These are phyloP conservation scores for Daldinia bambusicola DNA, from an alignment of 495 filamentous ascomycete species.

Conservation along the genomic window DNA sequence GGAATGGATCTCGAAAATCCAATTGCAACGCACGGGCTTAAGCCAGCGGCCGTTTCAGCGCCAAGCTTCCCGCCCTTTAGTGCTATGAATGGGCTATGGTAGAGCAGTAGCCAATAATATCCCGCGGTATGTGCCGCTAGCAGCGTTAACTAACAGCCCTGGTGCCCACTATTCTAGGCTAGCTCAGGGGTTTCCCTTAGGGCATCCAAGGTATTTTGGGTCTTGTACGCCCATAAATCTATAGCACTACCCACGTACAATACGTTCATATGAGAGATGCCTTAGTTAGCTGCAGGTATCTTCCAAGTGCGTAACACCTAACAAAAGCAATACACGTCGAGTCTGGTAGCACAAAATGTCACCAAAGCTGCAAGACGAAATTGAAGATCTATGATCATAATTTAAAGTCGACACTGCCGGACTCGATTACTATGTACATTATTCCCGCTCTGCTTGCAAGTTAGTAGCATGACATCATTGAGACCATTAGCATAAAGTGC, in stretches of 20 bases:
- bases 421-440: no score
- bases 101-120: constrained; percentile 15
- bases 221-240: neutral
- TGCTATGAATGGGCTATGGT: constrained; percentile 17
- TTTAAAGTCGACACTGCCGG: constrained; percentile 25
- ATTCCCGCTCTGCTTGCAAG: constrained; percentile 11
- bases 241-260: constrained; percentile 6
- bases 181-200: constrained; percentile 35
- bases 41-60: constrained; percentile 13
- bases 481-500: constrained; percentile 12
- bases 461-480: constrained; percentile 30
- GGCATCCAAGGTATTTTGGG: constrained; percentile 10
- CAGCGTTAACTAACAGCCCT: constrained; percentile 14
- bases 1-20: constrained; percentile 38
- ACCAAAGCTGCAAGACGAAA: constrained; percentile 28
- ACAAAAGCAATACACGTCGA: constrained; percentile 10
- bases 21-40: constrained; percentile 29
- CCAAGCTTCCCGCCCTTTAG: constrained; percentile 37
- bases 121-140: constrained; percentile 28
- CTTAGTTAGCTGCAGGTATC: no score
- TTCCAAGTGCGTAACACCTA: neutral
- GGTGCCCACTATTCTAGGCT: constrained; percentile 22
- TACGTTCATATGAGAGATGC: no score
- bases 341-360: constrained; percentile 28
- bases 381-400: constrained; percentile 40